Conservation (phyloP, 108 stramenopile species). For the Nannochloropsis granulata region DNA sequence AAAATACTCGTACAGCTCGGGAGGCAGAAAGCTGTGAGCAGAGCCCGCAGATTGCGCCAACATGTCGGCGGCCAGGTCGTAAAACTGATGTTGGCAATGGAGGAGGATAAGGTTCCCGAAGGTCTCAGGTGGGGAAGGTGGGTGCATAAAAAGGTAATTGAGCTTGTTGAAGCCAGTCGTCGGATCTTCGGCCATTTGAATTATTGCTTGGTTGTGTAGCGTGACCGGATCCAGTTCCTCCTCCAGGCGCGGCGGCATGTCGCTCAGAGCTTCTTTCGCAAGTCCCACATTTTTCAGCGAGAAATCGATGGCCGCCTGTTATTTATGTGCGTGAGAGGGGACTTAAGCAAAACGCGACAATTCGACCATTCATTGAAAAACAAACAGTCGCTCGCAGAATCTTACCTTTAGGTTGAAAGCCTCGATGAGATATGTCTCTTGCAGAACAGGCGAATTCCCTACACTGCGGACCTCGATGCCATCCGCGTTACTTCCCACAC, state of each 20-base stretch:
- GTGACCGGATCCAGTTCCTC: constrained; percentile 62
- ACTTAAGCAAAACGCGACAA: background rate
- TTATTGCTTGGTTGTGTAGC: constrained; percentile 61
- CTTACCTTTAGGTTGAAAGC: constrained; percentile 57
- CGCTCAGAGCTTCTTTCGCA: constrained; percentile 51
- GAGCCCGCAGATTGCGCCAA: constrained; percentile 50
- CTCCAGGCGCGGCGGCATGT: constrained; percentile 52
- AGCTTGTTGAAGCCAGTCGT: constrained; percentile 53
- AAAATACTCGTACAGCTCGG: constrained; percentile 58
- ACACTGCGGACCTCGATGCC: constrained; percentile 49
- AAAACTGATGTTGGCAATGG: constrained; percentile 50
- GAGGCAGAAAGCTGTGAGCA: constrained; percentile 45
- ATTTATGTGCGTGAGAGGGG: background rate
- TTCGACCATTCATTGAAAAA: too few relatives aligned
- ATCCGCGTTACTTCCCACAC: constrained; percentile 43
- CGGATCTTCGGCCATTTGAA: constrained; percentile 52
- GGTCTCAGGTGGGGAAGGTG: constrained; percentile 64
- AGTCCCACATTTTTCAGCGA: constrained; percentile 39
- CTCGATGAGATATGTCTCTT: constrained; percentile 48
- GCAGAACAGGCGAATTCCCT: constrained; percentile 37
- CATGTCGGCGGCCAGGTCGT: constrained; percentile 56
- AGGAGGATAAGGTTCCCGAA: constrained; percentile 63
- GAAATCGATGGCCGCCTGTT: constrained; percentile 52
- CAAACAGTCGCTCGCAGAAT: too few relatives aligned
- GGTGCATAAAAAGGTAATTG: constrained; percentile 47